These are phyloP conservation scores for Umbilicus rupestris DNA, from an alignment of 164 flowering plant genomes.

Conservation along the genomic window DNA sequence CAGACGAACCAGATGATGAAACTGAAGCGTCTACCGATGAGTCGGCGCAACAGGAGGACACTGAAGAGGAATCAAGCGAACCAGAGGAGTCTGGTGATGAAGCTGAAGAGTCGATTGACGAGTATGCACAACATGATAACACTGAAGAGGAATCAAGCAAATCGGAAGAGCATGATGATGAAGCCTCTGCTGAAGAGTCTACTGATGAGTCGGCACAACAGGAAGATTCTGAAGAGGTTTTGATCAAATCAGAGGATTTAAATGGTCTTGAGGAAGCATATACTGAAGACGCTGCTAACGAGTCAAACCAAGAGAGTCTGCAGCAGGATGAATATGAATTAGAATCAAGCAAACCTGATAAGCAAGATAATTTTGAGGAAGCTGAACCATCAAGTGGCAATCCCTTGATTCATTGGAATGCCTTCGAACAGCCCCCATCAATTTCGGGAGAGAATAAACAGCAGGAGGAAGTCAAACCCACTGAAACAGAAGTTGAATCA, in stretches of 20 bases:
- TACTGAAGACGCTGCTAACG: background rate
- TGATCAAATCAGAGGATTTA: background rate
- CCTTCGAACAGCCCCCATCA: background rate
- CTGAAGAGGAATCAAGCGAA: background rate
- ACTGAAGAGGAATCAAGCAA: conserved; percentile 13
- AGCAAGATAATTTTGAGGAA: background rate
- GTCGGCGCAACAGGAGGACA: background rate
- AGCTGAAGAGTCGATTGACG: background rate
- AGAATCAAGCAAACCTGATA: too few species aligned
- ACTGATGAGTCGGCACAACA: background rate
- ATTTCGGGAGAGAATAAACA: background rate
- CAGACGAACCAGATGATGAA: conserved; percentile 9
- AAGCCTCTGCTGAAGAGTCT: conserved; percentile 15
- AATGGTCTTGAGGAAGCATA: background rate
- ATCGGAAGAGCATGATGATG: conserved; percentile 10
- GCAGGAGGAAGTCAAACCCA: background rate
- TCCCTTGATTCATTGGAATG: background rate
- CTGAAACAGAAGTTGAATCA: conserved; percentile 13
- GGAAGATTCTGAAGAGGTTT: background rate
- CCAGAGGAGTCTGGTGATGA: conserved; percentile 8
- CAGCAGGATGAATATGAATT: too few species aligned
- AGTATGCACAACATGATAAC: background rate
- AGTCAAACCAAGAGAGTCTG: background rate
- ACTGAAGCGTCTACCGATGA: background rate
- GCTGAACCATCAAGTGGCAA: background rate